Evolutionary conservation across 176 grass and related monocot genomes (phyloP).

Genomic region (Triticum monococcum): DNA sequence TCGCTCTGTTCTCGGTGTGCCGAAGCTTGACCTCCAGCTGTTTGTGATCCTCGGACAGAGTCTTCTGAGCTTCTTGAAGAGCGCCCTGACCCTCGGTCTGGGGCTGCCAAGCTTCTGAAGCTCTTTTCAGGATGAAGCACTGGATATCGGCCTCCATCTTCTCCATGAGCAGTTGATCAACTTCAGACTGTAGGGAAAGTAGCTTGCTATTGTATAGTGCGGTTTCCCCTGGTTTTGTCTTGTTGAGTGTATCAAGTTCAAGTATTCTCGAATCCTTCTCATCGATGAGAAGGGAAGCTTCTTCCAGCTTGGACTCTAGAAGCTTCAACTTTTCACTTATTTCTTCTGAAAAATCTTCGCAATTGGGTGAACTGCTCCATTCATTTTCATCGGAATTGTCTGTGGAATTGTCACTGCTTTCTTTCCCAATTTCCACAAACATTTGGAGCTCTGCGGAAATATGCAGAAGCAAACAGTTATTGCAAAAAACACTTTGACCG

Average conservation of each 20-base stretch:
- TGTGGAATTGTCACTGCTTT: constrained; percentile 29
- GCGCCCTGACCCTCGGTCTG: constrained; percentile 33
- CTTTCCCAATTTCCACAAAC: constrained; percentile 56
- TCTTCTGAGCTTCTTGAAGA: constrained; percentile 52
- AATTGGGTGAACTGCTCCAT: constrained; percentile 38
- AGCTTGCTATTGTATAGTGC: not conserved
- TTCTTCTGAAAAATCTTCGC: constrained; percentile 36
- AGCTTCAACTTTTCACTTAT: constrained; percentile 48
- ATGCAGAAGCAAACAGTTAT: constrained; percentile 21
- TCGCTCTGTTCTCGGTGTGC: constrained; percentile 45
- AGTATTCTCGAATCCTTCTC: constrained; percentile 52
- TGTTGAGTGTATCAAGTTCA: constrained; percentile 48
- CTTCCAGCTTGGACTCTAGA: constrained; percentile 58
- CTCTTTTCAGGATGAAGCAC: constrained; percentile 71
- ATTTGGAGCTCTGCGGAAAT: constrained; percentile 72
- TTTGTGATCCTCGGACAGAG: constrained; percentile 36
- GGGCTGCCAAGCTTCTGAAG: constrained; percentile 52
- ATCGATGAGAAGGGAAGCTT: constrained; percentile 30
- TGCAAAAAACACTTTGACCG: constrained; percentile 3
- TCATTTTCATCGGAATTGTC: constrained; percentile 43
- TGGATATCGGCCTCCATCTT: constrained; percentile 76
- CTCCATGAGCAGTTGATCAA: constrained; percentile 65
- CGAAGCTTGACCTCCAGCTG: constrained; percentile 46
- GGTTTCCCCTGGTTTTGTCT: not conserved
- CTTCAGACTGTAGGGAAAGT: constrained; percentile 41